Evolutionary conservation across 2,329 filamentous ascomycete species (phyloP), one percentile per base, ranked within the genome.

Genomic region (Mycosphaerella sp.): DNA sequence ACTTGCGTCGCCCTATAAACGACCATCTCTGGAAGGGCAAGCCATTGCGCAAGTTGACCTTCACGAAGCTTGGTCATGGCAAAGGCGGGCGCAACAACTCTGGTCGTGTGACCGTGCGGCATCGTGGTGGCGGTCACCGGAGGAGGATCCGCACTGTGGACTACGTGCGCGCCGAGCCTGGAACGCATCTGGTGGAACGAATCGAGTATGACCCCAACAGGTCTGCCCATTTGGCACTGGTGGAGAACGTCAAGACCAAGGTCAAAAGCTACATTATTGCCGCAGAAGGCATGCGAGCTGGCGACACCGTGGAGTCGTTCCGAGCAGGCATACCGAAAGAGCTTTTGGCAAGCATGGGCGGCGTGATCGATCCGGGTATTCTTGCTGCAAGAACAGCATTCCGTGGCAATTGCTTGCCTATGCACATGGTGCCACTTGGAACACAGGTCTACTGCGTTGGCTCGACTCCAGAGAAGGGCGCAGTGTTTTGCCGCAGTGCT

Each of bases 181-280:
- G 93, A 14, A 84, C 87, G 60, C 93, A 97, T 65, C 73, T 85
- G 12, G 92, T 98, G 51, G 91, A 97, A 69, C 83, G 93, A 57
- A 93, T 98, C 66, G 93, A 98, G 72, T 91, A 97, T 71, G 95
- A 98, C 66, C 93, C 93, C 0, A 89, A 89, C 61, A 86, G 93
- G 48, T 95, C 84, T 65, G 89, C 92, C 11, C 93, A 98, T 69
- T 91, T 98, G 71, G 93, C 93, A 5, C 79, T 98, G 53, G 67
- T 96, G 45, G 90, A 83, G 47, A 84, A 87, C 64, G 76, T 89
- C 60, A 80, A 82, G 45, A 92, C 86, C 0, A 81, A 83, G 10
- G 80, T 80, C 62, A 85, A 93, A 74, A 89, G 85, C 61, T 98
- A 98, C 72, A 95, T 98, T 60, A 78, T 98, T 55, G 93, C 93